Base-by-base conservation (phyloP, 805 yeast genomes). In the Wickerhamiella cacticola region DNA sequence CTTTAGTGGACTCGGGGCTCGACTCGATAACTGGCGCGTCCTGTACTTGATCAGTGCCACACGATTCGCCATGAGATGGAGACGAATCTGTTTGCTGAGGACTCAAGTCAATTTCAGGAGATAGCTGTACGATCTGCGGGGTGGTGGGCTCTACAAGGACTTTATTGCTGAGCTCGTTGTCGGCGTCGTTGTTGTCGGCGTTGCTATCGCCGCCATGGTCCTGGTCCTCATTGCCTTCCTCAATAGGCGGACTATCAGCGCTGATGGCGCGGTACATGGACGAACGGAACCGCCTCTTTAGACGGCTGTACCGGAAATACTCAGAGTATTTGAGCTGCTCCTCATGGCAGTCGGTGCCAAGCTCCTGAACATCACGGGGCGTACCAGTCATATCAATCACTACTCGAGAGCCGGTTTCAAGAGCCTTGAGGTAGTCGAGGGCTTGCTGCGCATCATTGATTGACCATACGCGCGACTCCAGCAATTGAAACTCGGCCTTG, bases 341-440 rank as follows among this genome's bases (percentile, higher is more conserved):
- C 33, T 43, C 46, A 4, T n/a, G 7, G 28, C 46, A 43, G n/a
- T 43, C 46, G 3, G 31, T 24, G 31, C 46, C 46, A 15, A 21
- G 28, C 23, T 43, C 46, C 16, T 43, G 46, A 5, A 33, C 25
- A 23, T 43, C 39, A 9, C 46, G 38, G 16, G 46, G 46, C 18
- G 28, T 21, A 15, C 24, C 10, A n/a, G 41, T 24, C 47, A 44
- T 44, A 10, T 35, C 39, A 18, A 44, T 44, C 19, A 33, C 47
- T 9, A 44, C 29, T 2, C 47, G 41, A 19, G 41, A 41, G 5
- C 47, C 41, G 6, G 41, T 26, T 8, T 33, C 41, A 2, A 34
- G 28, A 10, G 16, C 16, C 15, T 44, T 19, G 10, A 44, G 35
- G 28, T 44, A 26, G 18, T 35, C 41, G 8, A 29, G 15, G 8